Base-by-base conservation (phyloP, 1,284 basidiomycete genomes). In the Cryptococcus floricola region DNA sequence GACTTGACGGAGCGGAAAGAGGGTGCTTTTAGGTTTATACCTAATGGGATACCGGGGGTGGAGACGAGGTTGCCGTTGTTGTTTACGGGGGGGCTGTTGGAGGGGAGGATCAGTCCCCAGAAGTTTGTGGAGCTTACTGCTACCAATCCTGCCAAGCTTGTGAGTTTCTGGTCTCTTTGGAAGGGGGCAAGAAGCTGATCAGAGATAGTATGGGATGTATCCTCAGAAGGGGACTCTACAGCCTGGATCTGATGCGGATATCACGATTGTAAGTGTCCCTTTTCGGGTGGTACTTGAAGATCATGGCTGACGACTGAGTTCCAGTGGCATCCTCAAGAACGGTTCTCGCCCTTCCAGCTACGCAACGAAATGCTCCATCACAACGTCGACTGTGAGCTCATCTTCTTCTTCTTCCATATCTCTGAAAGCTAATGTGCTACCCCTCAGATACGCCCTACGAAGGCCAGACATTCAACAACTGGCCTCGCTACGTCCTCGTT, bases 171-270 rank as follows among this genome's bases (percentile, higher is more conserved):
- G 9, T 48, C 23, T 12, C 31, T 39, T 37, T 37, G 25, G 51
- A 25, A 25, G 42, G 16, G 34, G 13, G 38, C 19, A 28, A 47
- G 13, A 9, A 43, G 31, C 39, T 55, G 53, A 47, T 12, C 39
- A 52, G 18, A 16, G n/a, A 4, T 50, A 59, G 54, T 53, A 56
- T 41, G 58, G 58, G 4, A 38, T 63, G 23, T 63, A 63, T 47
- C 61, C 61, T 23, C 49, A 47, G 38, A 63, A 63, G 45, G 61
- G 61, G 3, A 48, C 61, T 1, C 45, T 63, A 14, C 41, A 47
- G 27, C 56, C 58, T 34, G 56, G 61, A 5, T 57, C 61, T 5
- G 61, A 63, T 50, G 61, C 61, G 8, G 61, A 63, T 46, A 23
- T 63, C 7, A 34, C 56, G 18, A 63, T 63, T 16, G 47, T 50